These are phyloP conservation scores for Paecilomyces niveus DNA, from an alignment of 2,329 filamentous ascomycete genomes.

Conservation along the genomic window DNA sequence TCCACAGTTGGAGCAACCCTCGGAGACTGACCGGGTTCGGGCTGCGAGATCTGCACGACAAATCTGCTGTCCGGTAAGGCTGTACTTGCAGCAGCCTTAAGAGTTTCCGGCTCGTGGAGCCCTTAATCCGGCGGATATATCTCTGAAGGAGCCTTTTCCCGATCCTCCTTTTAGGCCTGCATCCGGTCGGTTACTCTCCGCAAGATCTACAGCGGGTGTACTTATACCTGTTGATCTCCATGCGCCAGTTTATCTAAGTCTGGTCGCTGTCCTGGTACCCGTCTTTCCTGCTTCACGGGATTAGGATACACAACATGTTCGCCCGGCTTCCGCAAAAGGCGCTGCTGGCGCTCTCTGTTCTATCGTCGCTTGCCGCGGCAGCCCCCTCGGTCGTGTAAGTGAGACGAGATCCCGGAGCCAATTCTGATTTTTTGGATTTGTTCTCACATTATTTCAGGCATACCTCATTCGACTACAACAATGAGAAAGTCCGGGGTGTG, in stretches of 20 bases:
- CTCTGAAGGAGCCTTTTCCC: background rate
- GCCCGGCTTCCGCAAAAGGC: background rate
- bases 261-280: background rate
- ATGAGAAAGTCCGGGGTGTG: slow-evolving; percentile 54
- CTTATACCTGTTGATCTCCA: background rate
- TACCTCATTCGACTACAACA: slow-evolving; percentile 46
- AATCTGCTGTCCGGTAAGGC: background rate
- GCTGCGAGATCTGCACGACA: background rate
- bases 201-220: background rate
- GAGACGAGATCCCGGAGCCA: background rate
- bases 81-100: background rate
- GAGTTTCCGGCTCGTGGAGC: background rate
- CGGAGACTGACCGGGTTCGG: background rate
- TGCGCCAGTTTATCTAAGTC: background rate
- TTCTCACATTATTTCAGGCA: slow-evolving; percentile 5
- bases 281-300: background rate
- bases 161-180: background rate
- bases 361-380: background rate
- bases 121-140: background rate
- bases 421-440: background rate
- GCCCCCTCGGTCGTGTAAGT: background rate
- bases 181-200: background rate
- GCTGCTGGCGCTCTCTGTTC: background rate
- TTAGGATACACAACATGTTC: background rate
- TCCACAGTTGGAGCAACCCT: background rate